These are phyloP conservation scores for Scenedesmus sp. DNA, from an alignment of 163 green algal species.

Conservation along the genomic window DNA sequence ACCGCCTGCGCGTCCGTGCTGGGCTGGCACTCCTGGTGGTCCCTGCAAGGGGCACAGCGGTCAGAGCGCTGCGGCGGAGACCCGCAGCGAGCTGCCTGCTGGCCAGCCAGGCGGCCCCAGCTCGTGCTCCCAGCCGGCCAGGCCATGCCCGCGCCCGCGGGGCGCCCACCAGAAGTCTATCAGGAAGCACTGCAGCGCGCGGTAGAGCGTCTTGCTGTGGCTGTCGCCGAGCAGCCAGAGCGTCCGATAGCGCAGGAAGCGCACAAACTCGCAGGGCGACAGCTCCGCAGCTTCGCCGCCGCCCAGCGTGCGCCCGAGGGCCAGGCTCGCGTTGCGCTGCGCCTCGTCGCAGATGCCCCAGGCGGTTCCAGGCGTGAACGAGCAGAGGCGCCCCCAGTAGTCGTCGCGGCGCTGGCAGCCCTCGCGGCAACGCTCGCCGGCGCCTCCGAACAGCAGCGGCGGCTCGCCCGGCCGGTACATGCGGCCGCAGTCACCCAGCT, in stretches of 20 bases:
- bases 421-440: background rate
- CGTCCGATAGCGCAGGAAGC: constrained; percentile 13
- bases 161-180: constrained; percentile 40
- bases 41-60: too few relatives aligned
- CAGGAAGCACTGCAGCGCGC: constrained; percentile 37
- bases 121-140: too few relatives aligned
- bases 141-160: too few relatives aligned
- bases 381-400: too few relatives aligned
- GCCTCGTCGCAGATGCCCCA: too few relatives aligned
- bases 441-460: constrained; percentile 32
- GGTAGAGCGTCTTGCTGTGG: constrained; percentile 20
- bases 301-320: constrained; percentile 1
- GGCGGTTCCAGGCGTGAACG: too few relatives aligned
- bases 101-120: too few relatives aligned
- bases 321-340: too few relatives aligned
- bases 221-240: constrained; percentile 41
- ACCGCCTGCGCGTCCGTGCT: too few relatives aligned
- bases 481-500: background rate
- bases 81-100: too few relatives aligned
- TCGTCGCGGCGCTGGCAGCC: background rate
- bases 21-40: constrained; percentile 25
- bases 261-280: constrained; percentile 23
- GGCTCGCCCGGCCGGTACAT: background rate
- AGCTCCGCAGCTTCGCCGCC: constrained; percentile 2
- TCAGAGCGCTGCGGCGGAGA: too few relatives aligned